Percentiles rank a stretch among this genome's conserved stretches.
These are phyloP conservation scores for Phytophthora sansomeana DNA, from an alignment of 352 stramenopile species.

Conservation along the genomic window DNA sequence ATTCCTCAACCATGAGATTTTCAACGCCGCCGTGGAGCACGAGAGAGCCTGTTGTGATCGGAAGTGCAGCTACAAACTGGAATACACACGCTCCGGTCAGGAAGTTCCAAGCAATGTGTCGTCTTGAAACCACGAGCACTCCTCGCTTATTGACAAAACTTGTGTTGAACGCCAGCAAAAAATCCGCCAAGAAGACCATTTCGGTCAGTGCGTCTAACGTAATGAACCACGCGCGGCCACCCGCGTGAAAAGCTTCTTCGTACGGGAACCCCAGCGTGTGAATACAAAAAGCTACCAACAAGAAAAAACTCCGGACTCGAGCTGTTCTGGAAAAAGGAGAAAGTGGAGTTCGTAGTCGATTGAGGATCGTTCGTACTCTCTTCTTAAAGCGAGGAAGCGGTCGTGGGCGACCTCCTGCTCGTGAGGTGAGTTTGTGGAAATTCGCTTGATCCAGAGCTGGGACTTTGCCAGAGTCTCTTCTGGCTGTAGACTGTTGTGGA, in stretches of 20 bases:
- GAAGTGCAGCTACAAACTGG: slow-evolving; percentile 25
- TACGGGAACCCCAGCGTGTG: slow-evolving; percentile 47
- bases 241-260: slow-evolving; percentile 40
- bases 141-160: slow-evolving; percentile 47
- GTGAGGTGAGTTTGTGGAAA: slow-evolving; percentile 20
- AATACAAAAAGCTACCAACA: slow-evolving; percentile 32
- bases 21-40: slow-evolving; percentile 3
- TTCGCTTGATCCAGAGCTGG: slow-evolving; percentile 12
- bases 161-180: slow-evolving; percentile 58
- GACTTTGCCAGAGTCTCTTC: slow-evolving; percentile 10
- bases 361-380: slow-evolving; percentile 7
- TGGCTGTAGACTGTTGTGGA: background rate
- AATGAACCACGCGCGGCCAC: slow-evolving; percentile 8
- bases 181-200: slow-evolving; percentile 45
- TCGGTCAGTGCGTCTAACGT: slow-evolving; percentile 26
- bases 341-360: slow-evolving; percentile 8
- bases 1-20: background rate
- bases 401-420: slow-evolving; percentile 18
- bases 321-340: slow-evolving; percentile 34
- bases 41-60: slow-evolving; percentile 4
- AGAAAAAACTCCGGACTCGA: slow-evolving; percentile 27
- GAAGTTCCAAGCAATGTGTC: slow-evolving; percentile 48
- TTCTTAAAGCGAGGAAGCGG: slow-evolving; percentile 29
- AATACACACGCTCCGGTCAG: slow-evolving; percentile 30
- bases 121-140: slow-evolving; percentile 39